phyloP scores from a whole-genome alignment of 2,329 filamentous ascomycete genomes.

The Aureobasidium sp. region DNA sequence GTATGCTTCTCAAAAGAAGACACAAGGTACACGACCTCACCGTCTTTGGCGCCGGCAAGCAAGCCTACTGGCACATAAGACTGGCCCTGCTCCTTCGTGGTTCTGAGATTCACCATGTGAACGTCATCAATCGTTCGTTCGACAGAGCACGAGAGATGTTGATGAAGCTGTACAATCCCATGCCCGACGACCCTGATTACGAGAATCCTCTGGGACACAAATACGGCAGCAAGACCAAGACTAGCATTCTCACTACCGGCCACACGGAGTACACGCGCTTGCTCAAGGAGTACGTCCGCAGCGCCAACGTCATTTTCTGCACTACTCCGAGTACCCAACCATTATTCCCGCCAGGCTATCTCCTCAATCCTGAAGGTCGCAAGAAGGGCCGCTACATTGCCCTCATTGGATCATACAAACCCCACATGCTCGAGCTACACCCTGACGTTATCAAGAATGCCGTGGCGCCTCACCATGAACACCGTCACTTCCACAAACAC shows the following conservation, averaged over 20 bases:
- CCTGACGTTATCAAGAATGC: conserved; percentile 64
- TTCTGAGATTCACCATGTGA: conserved; percentile 65
- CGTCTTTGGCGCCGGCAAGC: conserved; percentile 80
- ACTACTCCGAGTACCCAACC: conserved; percentile 71
- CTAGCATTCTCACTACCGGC: conserved; percentile 60
- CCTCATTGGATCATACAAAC: conserved; percentile 63
- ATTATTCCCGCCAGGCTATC: conserved; percentile 65
- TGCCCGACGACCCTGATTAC: conserved; percentile 30
- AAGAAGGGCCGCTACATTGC: conserved; percentile 66
- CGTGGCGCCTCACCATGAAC: conserved; percentile 46
- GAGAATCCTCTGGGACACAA: conserved; percentile 29
- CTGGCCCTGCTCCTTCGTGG: conserved; percentile 68
- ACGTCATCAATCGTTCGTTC: conserved; percentile 74
- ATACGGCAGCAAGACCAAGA: conserved; percentile 47
- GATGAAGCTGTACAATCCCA: conserved; percentile 47
- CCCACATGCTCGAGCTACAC: conserved; percentile 77
- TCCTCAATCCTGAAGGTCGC: conserved; percentile 65
- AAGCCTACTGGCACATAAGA: conserved; percentile 92
- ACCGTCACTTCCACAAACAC: conserved; percentile 58
- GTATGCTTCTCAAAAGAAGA: conserved; percentile 57
- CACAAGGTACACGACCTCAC: conserved; percentile 65
- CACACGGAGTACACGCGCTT: conserved; percentile 65
- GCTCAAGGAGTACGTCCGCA: conserved; percentile 62
- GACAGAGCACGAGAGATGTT: conserved; percentile 49
- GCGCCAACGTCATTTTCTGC: conserved; percentile 77